Conservation (phyloP, 1,139 yeast genomes). For the Tardiomyces blankii region DNA sequence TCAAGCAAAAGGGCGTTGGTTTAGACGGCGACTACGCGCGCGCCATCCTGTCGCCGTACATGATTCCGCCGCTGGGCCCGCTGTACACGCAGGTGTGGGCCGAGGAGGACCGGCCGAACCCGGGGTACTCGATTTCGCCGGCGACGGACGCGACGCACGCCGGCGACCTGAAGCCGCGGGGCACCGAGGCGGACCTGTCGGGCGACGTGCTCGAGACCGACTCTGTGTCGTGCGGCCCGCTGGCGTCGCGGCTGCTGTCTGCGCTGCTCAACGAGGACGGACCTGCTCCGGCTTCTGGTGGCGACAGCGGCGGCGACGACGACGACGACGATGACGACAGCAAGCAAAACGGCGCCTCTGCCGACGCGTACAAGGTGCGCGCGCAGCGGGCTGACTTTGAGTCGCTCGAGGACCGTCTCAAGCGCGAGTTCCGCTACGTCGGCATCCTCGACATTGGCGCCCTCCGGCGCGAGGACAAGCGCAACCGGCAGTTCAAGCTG, state of each 20-base stretch:
- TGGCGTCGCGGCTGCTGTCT: constrained; percentile 72
- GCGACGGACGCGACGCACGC: constrained; percentile 19
- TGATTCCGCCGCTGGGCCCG: constrained; percentile 77
- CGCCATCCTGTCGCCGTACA: constrained; percentile 26
- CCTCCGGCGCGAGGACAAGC: constrained; percentile 24
- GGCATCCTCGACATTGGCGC: constrained; percentile 61
- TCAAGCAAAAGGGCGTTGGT: constrained; percentile 49
- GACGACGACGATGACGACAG: constrained; percentile 17
- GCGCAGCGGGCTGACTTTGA: constrained; percentile 44
- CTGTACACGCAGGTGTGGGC: constrained; percentile 77
- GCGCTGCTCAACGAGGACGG: constrained; percentile 46
- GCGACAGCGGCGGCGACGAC: constrained; percentile 14
- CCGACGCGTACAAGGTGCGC: constrained; percentile 1
- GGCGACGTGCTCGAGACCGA: constrained; percentile 65
- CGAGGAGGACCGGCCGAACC: constrained; percentile 54
- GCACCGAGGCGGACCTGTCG: constrained; percentile 44
- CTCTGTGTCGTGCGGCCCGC: constrained; percentile 75
- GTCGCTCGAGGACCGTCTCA: constrained; percentile 75
- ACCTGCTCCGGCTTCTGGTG: constrained; percentile 23
- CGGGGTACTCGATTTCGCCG: constrained; percentile 27
- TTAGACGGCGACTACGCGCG: constrained; percentile 16
- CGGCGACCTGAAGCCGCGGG: constrained; percentile 36
- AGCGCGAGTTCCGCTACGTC: constrained; percentile 77
- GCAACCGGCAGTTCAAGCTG: constrained; percentile 19
- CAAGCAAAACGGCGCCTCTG: constrained; percentile 8